phyloP scores from a whole-genome alignment of 257 asterid species.

The Eucommia ulmoides region DNA sequence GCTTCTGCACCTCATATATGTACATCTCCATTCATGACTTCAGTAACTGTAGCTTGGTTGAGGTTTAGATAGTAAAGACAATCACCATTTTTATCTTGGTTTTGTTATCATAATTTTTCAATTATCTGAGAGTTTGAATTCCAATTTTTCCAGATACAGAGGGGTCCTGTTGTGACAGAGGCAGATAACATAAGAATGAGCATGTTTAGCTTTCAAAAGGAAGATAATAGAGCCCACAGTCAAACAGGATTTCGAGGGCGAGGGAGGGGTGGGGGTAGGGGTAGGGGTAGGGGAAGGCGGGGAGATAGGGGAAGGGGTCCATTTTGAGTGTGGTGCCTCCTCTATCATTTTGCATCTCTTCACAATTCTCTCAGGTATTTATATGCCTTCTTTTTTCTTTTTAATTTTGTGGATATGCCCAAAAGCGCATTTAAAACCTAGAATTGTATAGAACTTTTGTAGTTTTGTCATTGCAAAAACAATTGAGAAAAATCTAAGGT shows the following conservation, averaged over 20 bases:
- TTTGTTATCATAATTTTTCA: background rate
- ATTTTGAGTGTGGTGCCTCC: too few relatives aligned
- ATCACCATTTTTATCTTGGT: too few relatives aligned
- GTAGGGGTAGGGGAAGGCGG: constrained; percentile 27
- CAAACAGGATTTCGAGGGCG: constrained; percentile 44
- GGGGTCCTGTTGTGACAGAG: constrained; percentile 23
- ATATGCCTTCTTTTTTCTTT: too few relatives aligned
- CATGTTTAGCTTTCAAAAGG: constrained; percentile 67
- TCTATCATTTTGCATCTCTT: too few relatives aligned
- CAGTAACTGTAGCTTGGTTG: background rate
- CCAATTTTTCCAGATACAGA: constrained; percentile 33
- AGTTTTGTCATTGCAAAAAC: too few relatives aligned
- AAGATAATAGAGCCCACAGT: constrained; percentile 25
- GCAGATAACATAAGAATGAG: constrained; percentile 57
- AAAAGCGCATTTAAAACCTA: too few relatives aligned
- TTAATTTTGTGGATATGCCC: too few relatives aligned
- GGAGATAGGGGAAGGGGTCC: constrained; percentile 40
- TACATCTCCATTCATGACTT: background rate
- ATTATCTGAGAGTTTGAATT: constrained; percentile 1
- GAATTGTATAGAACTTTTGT: too few relatives aligned
- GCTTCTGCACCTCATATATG: too few relatives aligned
- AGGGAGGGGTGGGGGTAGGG: constrained; percentile 58
- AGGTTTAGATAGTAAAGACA: background rate
- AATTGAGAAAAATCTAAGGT: too few relatives aligned
- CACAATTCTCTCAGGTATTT: too few relatives aligned